Base-by-base conservation (phyloP, 345 rosid species). In the Salix udensis region DNA sequence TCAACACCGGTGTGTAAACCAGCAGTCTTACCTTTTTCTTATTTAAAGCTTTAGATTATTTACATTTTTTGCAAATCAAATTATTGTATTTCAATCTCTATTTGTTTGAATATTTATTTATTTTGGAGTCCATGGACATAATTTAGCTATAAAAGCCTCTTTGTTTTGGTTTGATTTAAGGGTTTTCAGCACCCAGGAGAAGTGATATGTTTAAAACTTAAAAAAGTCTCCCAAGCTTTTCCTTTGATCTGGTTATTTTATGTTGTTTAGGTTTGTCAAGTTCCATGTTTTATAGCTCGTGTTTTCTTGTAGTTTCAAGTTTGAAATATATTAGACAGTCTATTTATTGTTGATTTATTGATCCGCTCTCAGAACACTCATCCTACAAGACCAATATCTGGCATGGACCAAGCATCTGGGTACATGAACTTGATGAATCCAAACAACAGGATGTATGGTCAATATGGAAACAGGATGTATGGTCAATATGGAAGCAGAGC, bases 401-500 rank as follows among this genome's bases (percentile, higher is more conserved):
- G 83, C 68, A 82, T 82, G 31, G 86, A 84, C 5, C 87, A 88
- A 21, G 75, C 86, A 52, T 83, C 70, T 81, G 90, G 87, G 71
- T 87, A 74, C 40, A 87, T 79, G 83, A 88, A 86, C 70, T 85
- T 79, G 60, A 67, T 88, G 83, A 88, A 87, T 50, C 82, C 97
- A 15, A 86, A 78, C 79, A 84, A 76, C 44, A 82, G 86, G 76
- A 62, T 83, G 65, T 93, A 86, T 80, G 87, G 89, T 53, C 91
- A 84, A n/a, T 87, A 87, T 62, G 92, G 92, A 70, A 77, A 83
- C 67, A 79, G 86, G 76, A 55, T 85, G 68, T 93, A 86, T 77
- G 86, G 89, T 53, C 91, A 85, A n/a, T 87, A 88, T 66, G 92
- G 91, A 72, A 79, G 81, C 67, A 74, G 85, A 64, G 79, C 83